These are phyloP conservation scores for Skeletonema grethae DNA, from an alignment of 108 stramenopile species.

Conservation along the genomic window DNA sequence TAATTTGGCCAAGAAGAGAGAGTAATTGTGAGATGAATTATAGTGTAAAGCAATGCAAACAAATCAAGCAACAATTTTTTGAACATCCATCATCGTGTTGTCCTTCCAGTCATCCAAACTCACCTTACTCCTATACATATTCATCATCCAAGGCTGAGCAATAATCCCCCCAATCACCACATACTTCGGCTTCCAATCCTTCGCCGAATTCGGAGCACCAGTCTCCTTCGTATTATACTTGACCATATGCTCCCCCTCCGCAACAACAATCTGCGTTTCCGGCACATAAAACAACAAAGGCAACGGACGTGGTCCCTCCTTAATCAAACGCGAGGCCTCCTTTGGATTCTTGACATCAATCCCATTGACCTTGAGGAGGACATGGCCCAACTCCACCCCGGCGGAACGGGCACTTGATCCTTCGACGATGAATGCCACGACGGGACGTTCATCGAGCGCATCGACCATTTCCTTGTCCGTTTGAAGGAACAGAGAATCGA, in stretches of 20 bases:
- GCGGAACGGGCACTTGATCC: constrained; percentile 80
- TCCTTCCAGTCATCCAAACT: constrained; percentile 8
- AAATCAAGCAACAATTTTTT: background rate
- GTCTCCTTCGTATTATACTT: constrained; percentile 91
- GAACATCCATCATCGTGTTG: background rate
- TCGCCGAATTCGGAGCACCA: constrained; percentile 80
- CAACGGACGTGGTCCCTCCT: constrained; percentile 87
- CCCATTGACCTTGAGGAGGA: constrained; percentile 87
- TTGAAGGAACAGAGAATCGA: constrained; percentile 81
- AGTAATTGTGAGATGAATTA: constrained; percentile 4
- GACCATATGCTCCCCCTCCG: constrained; percentile 92
- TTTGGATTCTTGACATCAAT: constrained; percentile 89
- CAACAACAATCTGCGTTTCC: constrained; percentile 76
- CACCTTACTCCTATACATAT: constrained; percentile 93
- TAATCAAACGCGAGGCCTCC: constrained; percentile 87
- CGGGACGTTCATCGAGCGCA: constrained; percentile 77
- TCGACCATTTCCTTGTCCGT: constrained; percentile 75
- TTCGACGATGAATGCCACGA: constrained; percentile 91
- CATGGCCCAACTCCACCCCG: constrained; percentile 87
- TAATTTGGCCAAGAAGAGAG: background rate
- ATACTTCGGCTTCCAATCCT: constrained; percentile 93
- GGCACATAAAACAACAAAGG: constrained; percentile 88
- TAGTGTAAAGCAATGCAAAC: background rate
- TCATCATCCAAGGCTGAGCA: constrained; percentile 94
- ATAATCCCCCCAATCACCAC: constrained; percentile 92